Evolutionary conservation across 768 basidiomycete genomes (phyloP).

Genomic region (Amanita pseudoporphyria): DNA sequence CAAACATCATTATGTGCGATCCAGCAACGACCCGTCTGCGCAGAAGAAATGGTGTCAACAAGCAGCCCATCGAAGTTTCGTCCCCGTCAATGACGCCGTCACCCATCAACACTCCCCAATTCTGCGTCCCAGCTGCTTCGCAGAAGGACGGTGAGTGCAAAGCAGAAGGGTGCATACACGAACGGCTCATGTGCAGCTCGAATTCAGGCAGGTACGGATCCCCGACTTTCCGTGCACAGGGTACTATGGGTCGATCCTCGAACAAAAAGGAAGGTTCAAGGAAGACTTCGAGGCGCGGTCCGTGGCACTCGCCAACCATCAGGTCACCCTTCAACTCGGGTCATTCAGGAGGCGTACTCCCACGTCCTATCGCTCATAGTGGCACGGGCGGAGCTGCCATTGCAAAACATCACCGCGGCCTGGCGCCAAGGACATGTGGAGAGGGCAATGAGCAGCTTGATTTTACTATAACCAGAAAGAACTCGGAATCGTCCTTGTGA

Average conservation of each 20-base stretch:
- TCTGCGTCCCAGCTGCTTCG: not conserved
- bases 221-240: not conserved
- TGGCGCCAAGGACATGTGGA: too few species aligned
- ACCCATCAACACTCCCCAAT: not conserved
- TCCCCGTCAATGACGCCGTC: conserved; percentile 5
- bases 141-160: not conserved
- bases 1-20: not conserved
- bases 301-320: not conserved
- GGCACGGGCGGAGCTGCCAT: too few species aligned
- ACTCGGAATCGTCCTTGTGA: too few species aligned
- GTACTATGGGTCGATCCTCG: not conserved
- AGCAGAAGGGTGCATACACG: not conserved
- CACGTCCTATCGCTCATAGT: not conserved
- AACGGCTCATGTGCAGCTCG: not conserved
- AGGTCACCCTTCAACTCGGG: not conserved
- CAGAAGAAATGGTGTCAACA: not conserved
- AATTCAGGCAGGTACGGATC: not conserved
- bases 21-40: not conserved
- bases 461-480: too few species aligned
- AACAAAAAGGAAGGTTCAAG: not conserved
- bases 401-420: too few species aligned
- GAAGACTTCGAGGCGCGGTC: not conserved
- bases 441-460: too few species aligned
- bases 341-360: not conserved
- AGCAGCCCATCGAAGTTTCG: not conserved